phyloP scores from a whole-genome alignment of 2,329 filamentous ascomycete species.

The Neonectria magnoliae region DNA sequence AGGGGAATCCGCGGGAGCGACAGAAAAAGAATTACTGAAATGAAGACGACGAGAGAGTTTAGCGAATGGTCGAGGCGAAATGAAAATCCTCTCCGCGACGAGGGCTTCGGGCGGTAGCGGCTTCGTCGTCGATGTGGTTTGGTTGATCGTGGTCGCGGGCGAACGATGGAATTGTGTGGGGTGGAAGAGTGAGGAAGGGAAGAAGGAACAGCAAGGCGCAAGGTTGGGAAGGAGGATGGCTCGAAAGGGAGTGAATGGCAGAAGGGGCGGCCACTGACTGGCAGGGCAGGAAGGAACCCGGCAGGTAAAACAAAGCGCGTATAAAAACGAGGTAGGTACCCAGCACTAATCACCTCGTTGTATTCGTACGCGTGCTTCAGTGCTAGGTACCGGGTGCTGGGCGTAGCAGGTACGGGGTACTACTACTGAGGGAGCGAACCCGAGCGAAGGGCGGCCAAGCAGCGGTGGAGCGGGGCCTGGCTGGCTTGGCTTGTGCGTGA shows the following conservation, averaged over 20 bases:
- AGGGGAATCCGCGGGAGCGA: conserved; percentile 35
- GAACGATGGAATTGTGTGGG: conserved; percentile 38
- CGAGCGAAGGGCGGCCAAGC: conserved; percentile 27
- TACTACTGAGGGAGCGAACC: conserved; percentile 1
- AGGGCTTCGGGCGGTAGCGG: conserved; percentile 34
- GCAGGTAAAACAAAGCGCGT: conserved; percentile 25
- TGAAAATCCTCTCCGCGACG: conserved; percentile 43
- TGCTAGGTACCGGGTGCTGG: not conserved
- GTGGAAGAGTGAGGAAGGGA: conserved; percentile 32
- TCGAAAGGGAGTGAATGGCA: conserved; percentile 25
- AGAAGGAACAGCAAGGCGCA: conserved; percentile 29
- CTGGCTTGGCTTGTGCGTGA: conserved; percentile 34
- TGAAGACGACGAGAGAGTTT: conserved; percentile 29
- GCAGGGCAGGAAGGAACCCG: conserved; percentile 16
- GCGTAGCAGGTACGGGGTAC: not conserved
- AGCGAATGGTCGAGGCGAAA: conserved; percentile 40
- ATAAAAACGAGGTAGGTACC: conserved; percentile 27
- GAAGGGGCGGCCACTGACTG: conserved; percentile 16
- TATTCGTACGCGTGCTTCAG: conserved; percentile 18
- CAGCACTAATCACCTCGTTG: conserved; percentile 28
- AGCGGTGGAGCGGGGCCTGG: conserved; percentile 22
- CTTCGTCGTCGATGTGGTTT: conserved; percentile 40
- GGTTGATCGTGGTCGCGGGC: conserved; percentile 34
- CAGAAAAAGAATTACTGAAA: conserved; percentile 33
- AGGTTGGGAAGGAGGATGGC: conserved; percentile 24